Percentiles rank a stretch among this genome's conserved stretches.
Evolutionary conservation across 768 basidiomycete species (phyloP).

Genomic region (Chalciporus pseudorubinellus): DNA sequence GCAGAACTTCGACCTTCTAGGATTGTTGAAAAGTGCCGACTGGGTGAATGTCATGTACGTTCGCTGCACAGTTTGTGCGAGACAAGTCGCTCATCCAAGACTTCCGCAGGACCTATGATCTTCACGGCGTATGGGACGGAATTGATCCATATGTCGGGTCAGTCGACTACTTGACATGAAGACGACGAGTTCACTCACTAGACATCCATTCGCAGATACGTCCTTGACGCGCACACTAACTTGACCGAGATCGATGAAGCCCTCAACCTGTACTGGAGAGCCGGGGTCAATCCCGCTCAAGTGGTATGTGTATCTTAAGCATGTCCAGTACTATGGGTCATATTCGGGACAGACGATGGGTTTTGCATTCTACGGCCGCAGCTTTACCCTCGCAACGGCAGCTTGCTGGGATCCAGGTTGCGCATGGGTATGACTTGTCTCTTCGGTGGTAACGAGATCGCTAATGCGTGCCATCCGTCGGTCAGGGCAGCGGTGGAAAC

Average conservation of each 20-base stretch:
- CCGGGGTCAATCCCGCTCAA: not conserved
- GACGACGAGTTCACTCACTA: too few species aligned
- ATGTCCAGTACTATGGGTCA: too few species aligned
- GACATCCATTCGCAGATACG: too few species aligned
- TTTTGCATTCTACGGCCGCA: not conserved
- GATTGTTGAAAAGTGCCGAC: too few species aligned
- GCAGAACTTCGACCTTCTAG: too few species aligned
- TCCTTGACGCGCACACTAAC: not conserved
- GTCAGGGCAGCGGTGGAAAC: not conserved
- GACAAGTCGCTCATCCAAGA: too few species aligned
- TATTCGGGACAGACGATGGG: not conserved
- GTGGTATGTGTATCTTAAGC: not conserved
- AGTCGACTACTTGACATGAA: too few species aligned
- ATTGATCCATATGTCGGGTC: too few species aligned
- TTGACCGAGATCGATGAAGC: not conserved
- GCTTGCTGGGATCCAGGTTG: not conserved
- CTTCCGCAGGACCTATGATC: too few species aligned
- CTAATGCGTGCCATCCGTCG: not conserved
- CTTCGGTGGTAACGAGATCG: not conserved
- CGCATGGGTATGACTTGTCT: not conserved
- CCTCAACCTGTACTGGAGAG: not conserved
- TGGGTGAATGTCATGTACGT: too few species aligned
- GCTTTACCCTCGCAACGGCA: not conserved
- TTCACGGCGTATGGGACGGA: too few species aligned
- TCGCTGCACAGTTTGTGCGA: too few species aligned